A percentile compares a stretch with the other conserved stretches of the same genome.
phyloP scores from a whole-genome alignment of 495 filamentous ascomycete genomes.

The Penicillium longicatenatum region DNA sequence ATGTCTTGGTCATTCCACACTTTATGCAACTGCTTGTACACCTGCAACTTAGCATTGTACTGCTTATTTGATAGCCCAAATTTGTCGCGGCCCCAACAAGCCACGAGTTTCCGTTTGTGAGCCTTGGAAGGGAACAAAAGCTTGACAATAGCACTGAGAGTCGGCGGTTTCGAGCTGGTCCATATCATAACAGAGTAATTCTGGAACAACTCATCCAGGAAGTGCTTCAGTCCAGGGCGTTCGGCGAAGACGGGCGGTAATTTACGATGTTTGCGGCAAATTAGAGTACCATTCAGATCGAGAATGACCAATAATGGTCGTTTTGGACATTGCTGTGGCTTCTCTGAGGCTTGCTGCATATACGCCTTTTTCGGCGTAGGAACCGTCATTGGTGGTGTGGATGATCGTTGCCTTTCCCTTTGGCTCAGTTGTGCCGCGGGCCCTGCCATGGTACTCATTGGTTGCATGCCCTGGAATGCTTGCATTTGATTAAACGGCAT shows the following conservation, averaged over 20 bases:
- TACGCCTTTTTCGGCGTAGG: conserved; percentile 46
- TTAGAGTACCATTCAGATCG: conserved; percentile 90
- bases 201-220: conserved; percentile 66
- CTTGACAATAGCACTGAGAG: conserved; percentile 60
- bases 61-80: conserved; percentile 65
- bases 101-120: conserved; percentile 55
- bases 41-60: conserved; percentile 71
- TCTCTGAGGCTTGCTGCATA: conserved; percentile 39
- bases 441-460: conserved; percentile 25
- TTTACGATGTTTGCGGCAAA: conserved; percentile 61
- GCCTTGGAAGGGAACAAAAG: conserved; percentile 47
- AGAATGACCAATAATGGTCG: conserved; percentile 74
- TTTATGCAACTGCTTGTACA: conserved; percentile 78
- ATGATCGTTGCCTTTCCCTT: conserved; percentile 8
- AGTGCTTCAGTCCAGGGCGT: conserved; percentile 63
- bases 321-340: conserved; percentile 30
- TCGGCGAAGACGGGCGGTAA: conserved; percentile 53
- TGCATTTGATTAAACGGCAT: conserved; percentile 14
- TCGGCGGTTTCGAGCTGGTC: conserved; percentile 77
- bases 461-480: conserved; percentile 9
- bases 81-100: conserved; percentile 77
- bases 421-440: neutral
- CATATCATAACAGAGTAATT: conserved; percentile 83
- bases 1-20: conserved; percentile 61
- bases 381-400: conserved; percentile 21